These are phyloP conservation scores for Eucalyptus microcorys DNA, from an alignment of 345 rosid species.

Conservation along the genomic window DNA sequence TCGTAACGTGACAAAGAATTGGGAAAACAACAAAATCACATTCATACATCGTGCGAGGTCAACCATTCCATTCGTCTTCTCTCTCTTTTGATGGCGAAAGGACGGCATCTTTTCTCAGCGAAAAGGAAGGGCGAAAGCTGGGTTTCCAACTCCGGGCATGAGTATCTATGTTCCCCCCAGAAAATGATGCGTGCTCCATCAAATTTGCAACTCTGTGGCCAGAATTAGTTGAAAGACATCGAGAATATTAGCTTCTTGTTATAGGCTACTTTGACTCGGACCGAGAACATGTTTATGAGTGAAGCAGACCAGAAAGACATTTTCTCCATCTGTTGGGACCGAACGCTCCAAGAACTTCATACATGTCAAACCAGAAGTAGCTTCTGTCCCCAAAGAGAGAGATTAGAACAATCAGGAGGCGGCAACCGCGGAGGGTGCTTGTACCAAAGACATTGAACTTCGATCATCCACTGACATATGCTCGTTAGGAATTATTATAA, in stretches of 20 bases:
- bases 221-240: not conserved
- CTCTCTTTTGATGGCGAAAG: not conserved
- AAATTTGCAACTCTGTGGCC: not conserved
- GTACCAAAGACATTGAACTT: not conserved
- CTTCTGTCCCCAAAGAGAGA: not conserved
- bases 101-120: too few relatives aligned
- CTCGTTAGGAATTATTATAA: not conserved
- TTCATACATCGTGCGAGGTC: not conserved
- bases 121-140: not conserved
- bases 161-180: not conserved
- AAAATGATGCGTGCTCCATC: not conserved
- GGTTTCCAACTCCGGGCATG: not conserved
- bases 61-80: not conserved
- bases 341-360: not conserved
- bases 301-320: not conserved
- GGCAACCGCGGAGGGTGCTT: not conserved
- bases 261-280: not conserved
- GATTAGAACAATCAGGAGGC: not conserved
- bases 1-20: too few relatives aligned
- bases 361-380: not conserved
- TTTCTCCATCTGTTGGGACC: not conserved
- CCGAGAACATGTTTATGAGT: not conserved
- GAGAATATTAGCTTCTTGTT: not conserved
- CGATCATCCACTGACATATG: not conserved
- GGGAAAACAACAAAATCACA: not conserved